Evolutionary conservation across 176 grass and related monocot genomes (phyloP), one percentile per base, ranked within the genome.

Genomic region (Carex kokanica): DNA sequence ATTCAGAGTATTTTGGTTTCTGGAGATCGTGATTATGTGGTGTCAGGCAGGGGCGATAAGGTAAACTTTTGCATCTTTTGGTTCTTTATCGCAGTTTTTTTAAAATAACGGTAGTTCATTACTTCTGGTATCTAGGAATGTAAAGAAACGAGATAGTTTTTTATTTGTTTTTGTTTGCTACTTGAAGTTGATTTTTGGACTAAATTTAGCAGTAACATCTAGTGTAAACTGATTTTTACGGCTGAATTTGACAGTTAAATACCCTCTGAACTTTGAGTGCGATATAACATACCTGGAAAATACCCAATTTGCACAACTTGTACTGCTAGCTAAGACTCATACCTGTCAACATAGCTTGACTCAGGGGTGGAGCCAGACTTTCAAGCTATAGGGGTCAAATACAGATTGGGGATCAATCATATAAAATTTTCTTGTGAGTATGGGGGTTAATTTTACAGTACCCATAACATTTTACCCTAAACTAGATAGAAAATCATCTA

Each of bases 21-120:
- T 34, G 21, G 83, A 2, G 31, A 64, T 5, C 84, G 94, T 3
- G 80, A 92, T 86, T 94, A 94, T 58, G 60, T 94, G 60, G 82
- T 97, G 86, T 89, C 88, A 32, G 89, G 85, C 80, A 78, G 83
- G 31, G 88, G 88, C 27, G 61, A 92, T 45, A 90, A 89, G 92
- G 94, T 97, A 87, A 81, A n/a, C n/a, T n/a, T n/a, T n/a, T n/a
- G n/a, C n/a, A n/a, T n/a, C 71, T 10, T 34, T 60, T 61, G 24
- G 49, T 43, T 10, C 43, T 82, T 6, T 20, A 63, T 71, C 11
- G 2, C 52, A 52, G 4, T 2, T 6, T 29, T 77, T 67, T 58
- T 13, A 6, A 66, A 14, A 53, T 57, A 47, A 36, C 49, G 5
- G 49, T 1, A n/a, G 64, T 40, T 32, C 32, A 34, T 34, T 32